Conservation (phyloP, 2,329 filamentous ascomycete genomes). For the Pyrenochaeta sp. region DNA sequence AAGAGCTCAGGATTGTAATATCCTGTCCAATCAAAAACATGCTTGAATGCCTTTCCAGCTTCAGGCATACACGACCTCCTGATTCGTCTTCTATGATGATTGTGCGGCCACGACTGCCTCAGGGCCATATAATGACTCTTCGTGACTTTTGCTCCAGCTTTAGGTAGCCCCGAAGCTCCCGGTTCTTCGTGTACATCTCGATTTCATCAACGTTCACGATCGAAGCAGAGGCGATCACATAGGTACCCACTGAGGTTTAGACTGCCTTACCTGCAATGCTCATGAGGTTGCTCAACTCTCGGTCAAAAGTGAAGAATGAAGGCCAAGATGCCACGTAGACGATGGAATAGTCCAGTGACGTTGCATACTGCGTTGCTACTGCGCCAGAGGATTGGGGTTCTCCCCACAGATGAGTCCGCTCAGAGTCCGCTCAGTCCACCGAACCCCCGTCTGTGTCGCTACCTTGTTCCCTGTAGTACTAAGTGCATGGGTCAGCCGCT, state of each 20-base stretch:
- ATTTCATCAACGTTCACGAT: neutral
- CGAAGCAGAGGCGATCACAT: neutral
- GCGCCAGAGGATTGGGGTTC: slow-evolving; percentile 1
- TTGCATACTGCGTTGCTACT: slow-evolving; percentile 1
- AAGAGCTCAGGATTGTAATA: no score
- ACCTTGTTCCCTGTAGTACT: slow-evolving; percentile 2
- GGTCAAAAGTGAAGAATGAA: neutral
- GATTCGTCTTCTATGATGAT: no score
- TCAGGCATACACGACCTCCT: no score
- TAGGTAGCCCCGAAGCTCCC: no score
- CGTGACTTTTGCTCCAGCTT: no score
- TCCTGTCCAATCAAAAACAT: no score
- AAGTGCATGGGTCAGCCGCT: slow-evolving; percentile 1
- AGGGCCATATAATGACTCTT: no score
- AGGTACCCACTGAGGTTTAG: neutral
- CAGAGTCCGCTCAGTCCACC: neutral
- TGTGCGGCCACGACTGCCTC: no score
- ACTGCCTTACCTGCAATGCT: neutral
- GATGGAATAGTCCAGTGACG: neutral
- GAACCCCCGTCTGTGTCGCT: neutral
- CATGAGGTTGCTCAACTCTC: neutral
- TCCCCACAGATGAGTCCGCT: slow-evolving; percentile 3
- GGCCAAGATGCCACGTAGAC: slow-evolving; percentile 3
- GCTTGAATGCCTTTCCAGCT: no score
- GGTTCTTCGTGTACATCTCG: neutral